Conservation (phyloP, 108 stramenopile species). For the Licmophora abbreviata region DNA sequence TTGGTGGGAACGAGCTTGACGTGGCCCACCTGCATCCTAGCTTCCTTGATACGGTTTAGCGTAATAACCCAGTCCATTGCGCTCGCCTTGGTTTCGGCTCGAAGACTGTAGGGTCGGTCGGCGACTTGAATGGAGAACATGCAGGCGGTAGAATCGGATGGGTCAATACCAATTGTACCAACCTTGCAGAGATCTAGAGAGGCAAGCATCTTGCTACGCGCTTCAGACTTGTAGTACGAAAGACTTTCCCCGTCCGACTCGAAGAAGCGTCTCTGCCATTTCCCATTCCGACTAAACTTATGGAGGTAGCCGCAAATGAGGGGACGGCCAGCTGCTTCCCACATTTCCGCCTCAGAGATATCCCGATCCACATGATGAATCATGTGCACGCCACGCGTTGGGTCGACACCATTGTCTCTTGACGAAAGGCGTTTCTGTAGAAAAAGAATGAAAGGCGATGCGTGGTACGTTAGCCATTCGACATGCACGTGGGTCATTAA, state of each 20-base stretch:
- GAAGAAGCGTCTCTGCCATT: constrained; percentile 97
- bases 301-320: constrained; percentile 88
- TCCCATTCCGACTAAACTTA: constrained; percentile 91
- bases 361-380: neutral
- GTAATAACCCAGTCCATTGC: constrained; percentile 86
- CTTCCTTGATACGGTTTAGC: constrained; percentile 75
- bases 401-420: neutral
- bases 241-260: constrained; percentile 93
- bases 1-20: constrained; percentile 49
- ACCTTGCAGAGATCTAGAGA: constrained; percentile 78
- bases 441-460: too few relatives aligned
- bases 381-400: neutral
- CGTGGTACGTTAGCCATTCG: too few relatives aligned
- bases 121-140: constrained; percentile 74
- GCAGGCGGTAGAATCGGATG: constrained; percentile 45
- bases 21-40: constrained; percentile 68
- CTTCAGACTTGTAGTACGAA: constrained; percentile 94
- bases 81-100: constrained; percentile 58
- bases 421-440: neutral
- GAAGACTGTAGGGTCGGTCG: constrained; percentile 65
- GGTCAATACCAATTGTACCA: constrained; percentile 63
- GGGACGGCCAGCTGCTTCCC: constrained; percentile 5
- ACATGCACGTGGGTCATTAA: too few relatives aligned
- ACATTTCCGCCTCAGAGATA: neutral
- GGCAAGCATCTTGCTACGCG: constrained; percentile 83